These are phyloP conservation scores for Pezicula neosporulosa DNA, from an alignment of 2,329 filamentous ascomycete species.

Conservation along the genomic window DNA sequence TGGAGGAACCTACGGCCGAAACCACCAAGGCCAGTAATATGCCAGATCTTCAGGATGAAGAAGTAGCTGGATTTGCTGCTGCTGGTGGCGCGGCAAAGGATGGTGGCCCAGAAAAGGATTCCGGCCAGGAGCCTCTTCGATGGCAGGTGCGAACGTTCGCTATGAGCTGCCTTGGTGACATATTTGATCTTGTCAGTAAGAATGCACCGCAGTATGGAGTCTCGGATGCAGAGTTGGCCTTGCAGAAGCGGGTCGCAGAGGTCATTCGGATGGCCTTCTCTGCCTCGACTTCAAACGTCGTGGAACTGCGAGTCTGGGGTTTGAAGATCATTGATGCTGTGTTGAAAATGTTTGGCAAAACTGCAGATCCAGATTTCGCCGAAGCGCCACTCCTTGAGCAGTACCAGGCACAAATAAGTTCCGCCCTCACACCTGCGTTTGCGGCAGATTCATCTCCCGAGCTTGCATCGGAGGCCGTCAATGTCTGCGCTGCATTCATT, in stretches of 20 bases:
- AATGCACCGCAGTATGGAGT: constrained; percentile 76
- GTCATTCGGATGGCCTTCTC: constrained; percentile 97
- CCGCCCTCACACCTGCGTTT: constrained; percentile 92
- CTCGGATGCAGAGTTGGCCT: constrained; percentile 69
- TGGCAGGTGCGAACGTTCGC: constrained; percentile 97
- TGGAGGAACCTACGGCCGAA: constrained; percentile 43
- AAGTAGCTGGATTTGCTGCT: constrained; percentile 92
- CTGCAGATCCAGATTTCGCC: constrained; percentile 94
- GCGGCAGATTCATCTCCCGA: constrained; percentile 94
- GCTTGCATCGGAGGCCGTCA: constrained; percentile 90
- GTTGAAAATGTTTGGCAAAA: constrained; percentile 92
- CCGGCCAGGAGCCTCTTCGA: constrained; percentile 81
- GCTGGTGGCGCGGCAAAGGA: constrained; percentile 57
- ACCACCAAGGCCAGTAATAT: constrained; percentile 47
- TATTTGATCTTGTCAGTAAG: constrained; percentile 75
- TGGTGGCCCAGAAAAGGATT: constrained; percentile 46
- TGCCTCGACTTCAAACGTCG: constrained; percentile 88
- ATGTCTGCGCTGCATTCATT: constrained; percentile 97
- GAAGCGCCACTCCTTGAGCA: constrained; percentile 95
- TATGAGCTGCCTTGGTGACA: constrained; percentile 81
- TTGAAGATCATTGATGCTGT: constrained; percentile 92
- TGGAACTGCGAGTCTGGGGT: constrained; percentile 86
- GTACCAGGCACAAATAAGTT: constrained; percentile 97
- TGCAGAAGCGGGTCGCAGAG: constrained; percentile 84
- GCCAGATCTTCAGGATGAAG: constrained; percentile 90